Evolutionary conservation across 495 filamentous ascomycete species (phyloP), one percentile per base, ranked within the genome.

Genomic region (Lentithecium fluviatile): DNA sequence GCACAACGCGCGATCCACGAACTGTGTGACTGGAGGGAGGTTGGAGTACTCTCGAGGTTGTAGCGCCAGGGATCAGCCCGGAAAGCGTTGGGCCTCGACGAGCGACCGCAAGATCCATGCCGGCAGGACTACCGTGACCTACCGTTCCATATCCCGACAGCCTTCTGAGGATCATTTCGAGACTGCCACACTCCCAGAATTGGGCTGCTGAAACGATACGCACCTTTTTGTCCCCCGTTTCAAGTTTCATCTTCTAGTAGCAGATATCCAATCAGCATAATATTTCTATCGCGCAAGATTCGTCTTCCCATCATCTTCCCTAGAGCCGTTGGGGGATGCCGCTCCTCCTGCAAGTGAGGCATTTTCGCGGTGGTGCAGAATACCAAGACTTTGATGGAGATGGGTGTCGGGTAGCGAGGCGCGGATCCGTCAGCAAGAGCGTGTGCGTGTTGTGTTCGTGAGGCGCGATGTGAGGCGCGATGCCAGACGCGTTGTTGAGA

Each of bases 321-420:
- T 51, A 8, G 26, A n/a, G 48, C 29, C 15, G 48, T 8, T 10
- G 23, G 13, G 48, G n/a, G 6, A 32, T 19, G 45, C n/a, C 40
- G 45, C 6, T 12, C 45, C n/a, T 48, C 10, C 36, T 56, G 53
- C 53, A 56, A 37, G 53, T 56, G 53, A 56, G 53, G 53, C 38
- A 56, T 56, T 56, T 46, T 46, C 53, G 26, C 37, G 37, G 37
- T 25, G 37, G 37, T 45, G 43, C 17, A 43, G 40, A 37, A 36
- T 12, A 32, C 49, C 24, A 36, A 52, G 23, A 34, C n/a, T 19
- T 10, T 32, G n/a, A n/a, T n/a, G n/a, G n/a, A n/a, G n/a, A n/a
- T n/a, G n/a, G n/a, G n/a, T n/a, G n/a, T n/a, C n/a, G n/a, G n/a
- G n/a, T n/a, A n/a, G n/a, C n/a, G n/a, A n/a, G n/a, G n/a, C n/a